Conservation (phyloP, 805 yeast genomes). For the Nakazawaea wyomingensis region DNA sequence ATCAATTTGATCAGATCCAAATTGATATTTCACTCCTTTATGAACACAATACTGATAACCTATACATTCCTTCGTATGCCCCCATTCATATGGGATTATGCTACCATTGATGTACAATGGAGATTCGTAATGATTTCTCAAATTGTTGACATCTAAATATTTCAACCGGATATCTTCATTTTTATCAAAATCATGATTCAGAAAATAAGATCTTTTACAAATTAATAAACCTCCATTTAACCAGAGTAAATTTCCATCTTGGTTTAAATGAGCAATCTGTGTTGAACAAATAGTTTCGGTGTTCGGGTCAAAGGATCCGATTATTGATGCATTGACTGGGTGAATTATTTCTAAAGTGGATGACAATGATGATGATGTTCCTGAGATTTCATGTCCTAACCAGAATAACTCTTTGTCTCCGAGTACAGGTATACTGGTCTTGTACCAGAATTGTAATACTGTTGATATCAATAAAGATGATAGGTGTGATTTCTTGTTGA, state of each 20-base stretch:
- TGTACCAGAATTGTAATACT: slow-evolving; percentile 34
- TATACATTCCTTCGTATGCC: slow-evolving; percentile 1
- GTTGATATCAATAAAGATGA: slow-evolving; percentile 40
- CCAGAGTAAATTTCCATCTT: slow-evolving; percentile 23
- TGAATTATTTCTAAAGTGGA: slow-evolving; percentile 34
- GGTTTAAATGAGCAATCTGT: slow-evolving; percentile 24
- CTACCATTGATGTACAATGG: not conserved
- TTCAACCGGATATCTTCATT: not conserved
- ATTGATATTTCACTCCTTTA: not conserved
- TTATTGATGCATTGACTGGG: slow-evolving; percentile 22
- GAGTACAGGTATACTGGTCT: slow-evolving; percentile 50
- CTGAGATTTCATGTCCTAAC: slow-evolving; percentile 53
- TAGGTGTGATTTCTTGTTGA: slow-evolving; percentile 46
- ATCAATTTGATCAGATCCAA: not conserved
- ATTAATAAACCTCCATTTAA: slow-evolving; percentile 25
- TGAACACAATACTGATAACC: slow-evolving; percentile 1
- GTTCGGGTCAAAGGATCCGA: slow-evolving; percentile 12
- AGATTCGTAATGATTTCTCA: not conserved
- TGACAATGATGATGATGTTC: not conserved
- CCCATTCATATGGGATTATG: slow-evolving; percentile 1
- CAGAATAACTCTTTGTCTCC: slow-evolving; percentile 80
- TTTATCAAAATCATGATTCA: not conserved
- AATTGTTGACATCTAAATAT: not conserved
- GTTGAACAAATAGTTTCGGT: slow-evolving; percentile 21
- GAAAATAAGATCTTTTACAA: slow-evolving; percentile 19